Percentiles rank a stretch among this genome's conserved stretches.
phyloP scores from a whole-genome alignment of 176 grass and related monocot genomes.

The Musa acuminata region DNA sequence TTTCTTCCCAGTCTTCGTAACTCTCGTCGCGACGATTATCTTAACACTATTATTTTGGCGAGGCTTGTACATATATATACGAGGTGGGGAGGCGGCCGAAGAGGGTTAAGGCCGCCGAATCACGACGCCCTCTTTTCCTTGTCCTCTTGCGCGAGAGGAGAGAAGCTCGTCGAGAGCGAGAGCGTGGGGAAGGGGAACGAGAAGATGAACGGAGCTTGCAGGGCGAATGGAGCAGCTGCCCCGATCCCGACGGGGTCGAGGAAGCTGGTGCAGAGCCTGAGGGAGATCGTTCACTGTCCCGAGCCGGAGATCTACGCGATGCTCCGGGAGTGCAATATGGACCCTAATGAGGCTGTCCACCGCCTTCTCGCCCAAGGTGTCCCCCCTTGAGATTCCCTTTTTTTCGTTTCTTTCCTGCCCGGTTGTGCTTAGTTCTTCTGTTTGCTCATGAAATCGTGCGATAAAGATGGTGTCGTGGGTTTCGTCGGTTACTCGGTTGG shows the following conservation, averaged over 20 bases:
- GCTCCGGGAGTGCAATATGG: constrained; percentile 94
- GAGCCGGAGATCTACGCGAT: constrained; percentile 93
- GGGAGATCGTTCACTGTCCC: constrained; percentile 95
- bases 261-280: constrained; percentile 89
- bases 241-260: constrained; percentile 48
- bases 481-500: too few relatives aligned
- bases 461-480: too few relatives aligned
- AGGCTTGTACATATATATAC: background rate
- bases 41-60: background rate
- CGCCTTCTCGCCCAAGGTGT: constrained; percentile 88
- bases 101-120: constrained; percentile 20
- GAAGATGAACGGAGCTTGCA: too few relatives aligned
- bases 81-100: background rate
- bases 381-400: too few relatives aligned
- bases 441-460: too few relatives aligned
- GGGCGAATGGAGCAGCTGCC: background rate
- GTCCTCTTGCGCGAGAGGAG: background rate
- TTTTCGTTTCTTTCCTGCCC: background rate
- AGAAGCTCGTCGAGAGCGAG: background rate
- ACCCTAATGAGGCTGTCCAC: constrained; percentile 86
- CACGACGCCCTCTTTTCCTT: background rate
- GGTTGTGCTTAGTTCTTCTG: constrained; percentile 10
- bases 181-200: background rate
- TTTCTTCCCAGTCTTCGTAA: background rate
- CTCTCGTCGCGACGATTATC: background rate